A percentile compares a stretch with the other conserved stretches of the same genome.
These are phyloP conservation scores for Metschnikowia gelsemii DNA, from an alignment of 805 yeast species.

Conservation along the genomic window DNA sequence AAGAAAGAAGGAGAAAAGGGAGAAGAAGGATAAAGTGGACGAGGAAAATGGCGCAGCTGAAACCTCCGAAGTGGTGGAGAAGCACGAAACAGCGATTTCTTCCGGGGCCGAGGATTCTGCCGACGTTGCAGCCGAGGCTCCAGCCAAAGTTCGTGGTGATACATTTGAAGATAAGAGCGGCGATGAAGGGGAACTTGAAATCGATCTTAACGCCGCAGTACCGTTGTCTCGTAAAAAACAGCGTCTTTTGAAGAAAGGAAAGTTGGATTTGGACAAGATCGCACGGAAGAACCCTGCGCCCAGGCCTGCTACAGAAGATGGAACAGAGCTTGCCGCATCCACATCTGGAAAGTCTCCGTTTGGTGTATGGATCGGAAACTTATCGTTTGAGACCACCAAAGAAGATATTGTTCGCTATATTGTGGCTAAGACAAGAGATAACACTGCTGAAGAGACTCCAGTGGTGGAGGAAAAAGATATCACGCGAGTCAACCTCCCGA, in stretches of 20 bases:
- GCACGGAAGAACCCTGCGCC: slow-evolving; percentile 38
- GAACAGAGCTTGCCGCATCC: slow-evolving; percentile 26
- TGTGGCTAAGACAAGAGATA: slow-evolving; percentile 51
- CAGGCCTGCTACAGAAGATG: slow-evolving; percentile 39
- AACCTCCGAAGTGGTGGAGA: slow-evolving; percentile 22
- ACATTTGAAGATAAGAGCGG: neutral
- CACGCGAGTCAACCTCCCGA: slow-evolving; percentile 79
- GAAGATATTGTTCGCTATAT: slow-evolving; percentile 72
- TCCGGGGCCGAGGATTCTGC: slow-evolving; percentile 8
- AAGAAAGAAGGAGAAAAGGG: slow-evolving; percentile 24
- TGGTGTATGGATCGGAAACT: slow-evolving; percentile 94
- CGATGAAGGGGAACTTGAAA: slow-evolving; percentile 50
- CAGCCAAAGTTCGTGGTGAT: neutral
- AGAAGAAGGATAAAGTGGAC: slow-evolving; percentile 16
- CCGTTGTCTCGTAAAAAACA: slow-evolving; percentile 88
- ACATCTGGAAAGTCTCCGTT: slow-evolving; percentile 47
- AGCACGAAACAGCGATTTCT: slow-evolving; percentile 23
- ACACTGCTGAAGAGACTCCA: slow-evolving; percentile 25
- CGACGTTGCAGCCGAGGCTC: neutral
- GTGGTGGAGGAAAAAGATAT: slow-evolving; percentile 57
- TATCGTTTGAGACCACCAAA: slow-evolving; percentile 77
- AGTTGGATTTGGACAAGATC: slow-evolving; percentile 63
- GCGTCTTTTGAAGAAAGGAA: slow-evolving; percentile 78
- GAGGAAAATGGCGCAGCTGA: slow-evolving; percentile 11
- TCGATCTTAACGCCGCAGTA: slow-evolving; percentile 55